Evolutionary conservation across 257 asterid genomes (phyloP), one percentile per base, ranked within the genome.

Genomic region (Paraleonurus japonicus): DNA sequence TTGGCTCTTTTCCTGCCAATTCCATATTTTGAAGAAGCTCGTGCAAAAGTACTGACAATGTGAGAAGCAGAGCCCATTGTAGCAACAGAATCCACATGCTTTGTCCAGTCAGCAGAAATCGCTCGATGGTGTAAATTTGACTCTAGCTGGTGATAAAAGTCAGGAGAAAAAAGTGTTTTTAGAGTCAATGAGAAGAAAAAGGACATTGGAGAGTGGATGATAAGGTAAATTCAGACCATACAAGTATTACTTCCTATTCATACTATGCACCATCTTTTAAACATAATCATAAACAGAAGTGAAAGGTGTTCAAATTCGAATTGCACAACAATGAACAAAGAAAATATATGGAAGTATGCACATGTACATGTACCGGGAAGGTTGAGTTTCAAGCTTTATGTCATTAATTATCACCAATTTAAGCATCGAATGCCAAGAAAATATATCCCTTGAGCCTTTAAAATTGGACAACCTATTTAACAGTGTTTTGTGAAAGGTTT

Each of bases 41-140:
- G 89, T n/a, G 81, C 65, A 48, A 89, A 81, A 70, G 79, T 83
- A 71, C 74, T 81, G 57, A 86, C 71, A 58, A 88, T 74, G 78
- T 86, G 93, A 76, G 77, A 75, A 41, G 95, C 89, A 76, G 99
- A 95, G 69, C 97, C 98, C 82, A 92, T 70, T 61, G 86, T 79
- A 79, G 87, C 73, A 81, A 76, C 86, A 80, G 90, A 79, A 85
- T 95, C 99, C 51, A 88, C 89, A 78, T 89, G 86, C 82, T 95
- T 92, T 51, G 78, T 65, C 99, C 99, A 95, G 68, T 88, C 97
- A 54, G 89, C 78, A 65, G 92, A 89, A 76, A 95, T 79, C 73
- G 95, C 95, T 45, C 80, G 89, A 65, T 72, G 89, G 67, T 83
- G 95, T 81, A 95, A 81, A 85, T 88, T 92, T 65, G 86, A 89